Evolutionary conservation across 495 filamentous ascomycete species (phyloP), one percentile per base, ranked within the genome.

Genomic region (Xylaria scruposa): DNA sequence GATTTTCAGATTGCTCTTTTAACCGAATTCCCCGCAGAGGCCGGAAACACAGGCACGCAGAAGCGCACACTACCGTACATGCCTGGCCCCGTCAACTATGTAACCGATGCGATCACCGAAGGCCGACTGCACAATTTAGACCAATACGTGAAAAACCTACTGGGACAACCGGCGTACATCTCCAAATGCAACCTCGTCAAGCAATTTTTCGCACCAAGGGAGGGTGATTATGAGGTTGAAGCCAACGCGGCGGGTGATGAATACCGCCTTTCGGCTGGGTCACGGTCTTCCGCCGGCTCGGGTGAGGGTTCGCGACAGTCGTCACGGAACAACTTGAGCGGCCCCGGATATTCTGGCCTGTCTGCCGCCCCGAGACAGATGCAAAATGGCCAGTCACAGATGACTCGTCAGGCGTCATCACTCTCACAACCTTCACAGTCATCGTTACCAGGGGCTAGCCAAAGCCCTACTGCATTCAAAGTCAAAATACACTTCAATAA

Each of bases 1-100:
- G 96, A 98, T 78, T 97, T 98, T 82, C 96, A 99, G 80, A 98
- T 98, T 78, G 91, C 93, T 21, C 91, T 99, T 7, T 86, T 99
- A 56, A 95, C 93, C 51, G 93, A 97, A 74, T 98, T 97, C 78
- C 95, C 96, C 46, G 90, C 93, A 19, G 97, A 98, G 78, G 95
- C 96, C 36, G 95, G 96, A 29, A 92, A 92, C 36, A 92, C 92
- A 66, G 90, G 89, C 61, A 88, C 89, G 51, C 90, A 91, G 73
- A 89, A 91, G 66, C 90, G 96, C 40, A 93, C 92, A 19, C 80
- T 99, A 8, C 96, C 96, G n/a, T 99, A 95, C 81, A 99, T 99
- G 96, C 96, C 96, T 24, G 96, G 96, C 12, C 96, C 96, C 26
- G 95, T 99, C 75, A 97, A 95, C 69, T 97, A 97, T 82, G 97